Conservation (phyloP, 345 rosid species). For the Salix suchowensis region DNA sequence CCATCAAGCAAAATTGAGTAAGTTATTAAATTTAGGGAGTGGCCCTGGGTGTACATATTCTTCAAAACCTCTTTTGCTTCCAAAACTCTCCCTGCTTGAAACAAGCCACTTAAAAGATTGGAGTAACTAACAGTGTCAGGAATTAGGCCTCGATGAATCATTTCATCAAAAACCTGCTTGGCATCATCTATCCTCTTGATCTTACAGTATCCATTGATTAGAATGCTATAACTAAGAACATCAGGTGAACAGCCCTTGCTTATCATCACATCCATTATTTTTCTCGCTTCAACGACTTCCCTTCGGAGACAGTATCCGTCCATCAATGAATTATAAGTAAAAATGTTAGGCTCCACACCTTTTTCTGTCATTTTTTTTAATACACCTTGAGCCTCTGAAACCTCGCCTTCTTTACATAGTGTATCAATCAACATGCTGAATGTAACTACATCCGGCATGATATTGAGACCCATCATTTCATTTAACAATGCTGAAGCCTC, state of each 20-base stretch:
- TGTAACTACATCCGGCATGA: neutral
- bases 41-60: no score
- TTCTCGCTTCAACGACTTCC: neutral
- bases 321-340: neutral
- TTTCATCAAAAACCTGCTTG: neutral
- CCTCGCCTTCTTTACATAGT: neutral
- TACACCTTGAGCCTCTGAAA: neutral
- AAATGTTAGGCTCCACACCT: neutral
- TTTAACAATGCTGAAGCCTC: slow-evolving; percentile 9
- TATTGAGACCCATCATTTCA: slow-evolving; percentile 16
- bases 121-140: neutral
- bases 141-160: neutral
- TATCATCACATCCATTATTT: neutral
- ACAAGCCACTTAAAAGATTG: neutral
- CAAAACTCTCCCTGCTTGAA: neutral
- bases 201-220: neutral
- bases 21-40: no score
- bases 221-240: neutral
- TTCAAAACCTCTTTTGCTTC: no score
- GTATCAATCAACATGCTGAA: neutral
- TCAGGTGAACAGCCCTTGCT: neutral
- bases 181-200: neutral
- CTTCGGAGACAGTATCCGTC: neutral
- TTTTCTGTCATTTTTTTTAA: neutral
- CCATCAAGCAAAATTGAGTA: neutral